phyloP scores from a whole-genome alignment of 495 filamentous ascomycete genomes.

The Aspergillus wentii region DNA sequence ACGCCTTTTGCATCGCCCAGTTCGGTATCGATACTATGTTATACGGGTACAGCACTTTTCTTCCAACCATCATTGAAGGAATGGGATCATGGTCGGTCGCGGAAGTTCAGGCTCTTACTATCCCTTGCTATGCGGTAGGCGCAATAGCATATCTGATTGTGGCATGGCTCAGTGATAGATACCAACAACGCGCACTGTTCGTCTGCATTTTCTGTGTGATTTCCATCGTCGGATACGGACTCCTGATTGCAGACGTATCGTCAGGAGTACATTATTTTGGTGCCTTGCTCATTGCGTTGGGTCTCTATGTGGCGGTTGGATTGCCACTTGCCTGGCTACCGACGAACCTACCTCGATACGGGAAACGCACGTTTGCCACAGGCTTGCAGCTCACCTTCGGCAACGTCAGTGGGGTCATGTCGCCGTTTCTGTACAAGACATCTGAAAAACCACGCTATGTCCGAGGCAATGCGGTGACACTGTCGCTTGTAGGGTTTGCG shows the following conservation, averaged over 20 bases:
- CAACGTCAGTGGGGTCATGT: slow-evolving; percentile 65
- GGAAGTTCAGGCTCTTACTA: slow-evolving; percentile 68
- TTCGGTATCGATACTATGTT: slow-evolving; percentile 70
- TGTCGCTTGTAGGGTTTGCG: slow-evolving; percentile 39
- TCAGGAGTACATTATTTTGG: slow-evolving; percentile 67
- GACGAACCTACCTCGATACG: slow-evolving; percentile 58
- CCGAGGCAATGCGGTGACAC: slow-evolving; percentile 39
- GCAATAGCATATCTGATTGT: slow-evolving; percentile 59
- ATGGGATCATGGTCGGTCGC: slow-evolving; percentile 58
- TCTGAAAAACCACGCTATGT: slow-evolving; percentile 37
- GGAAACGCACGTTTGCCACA: slow-evolving; percentile 65
- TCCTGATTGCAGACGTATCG: slow-evolving; percentile 55
- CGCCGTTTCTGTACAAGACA: slow-evolving; percentile 49
- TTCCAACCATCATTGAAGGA: slow-evolving; percentile 71
- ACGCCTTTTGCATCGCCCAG: slow-evolving; percentile 57
- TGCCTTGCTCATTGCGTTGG: slow-evolving; percentile 65
- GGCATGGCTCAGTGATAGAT: slow-evolving; percentile 56
- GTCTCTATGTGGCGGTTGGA: slow-evolving; percentile 66
- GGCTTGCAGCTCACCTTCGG: slow-evolving; percentile 65
- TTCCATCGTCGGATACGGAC: slow-evolving; percentile 62
- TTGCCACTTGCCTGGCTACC: slow-evolving; percentile 66
- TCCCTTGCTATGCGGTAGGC: slow-evolving; percentile 70
- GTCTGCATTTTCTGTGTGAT: slow-evolving; percentile 51
- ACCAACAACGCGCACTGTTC: slow-evolving; percentile 58
- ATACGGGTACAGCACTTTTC: slow-evolving; percentile 72